Conservation (phyloP, 305 asterid genomes). For the Fraxinus velutina region DNA sequence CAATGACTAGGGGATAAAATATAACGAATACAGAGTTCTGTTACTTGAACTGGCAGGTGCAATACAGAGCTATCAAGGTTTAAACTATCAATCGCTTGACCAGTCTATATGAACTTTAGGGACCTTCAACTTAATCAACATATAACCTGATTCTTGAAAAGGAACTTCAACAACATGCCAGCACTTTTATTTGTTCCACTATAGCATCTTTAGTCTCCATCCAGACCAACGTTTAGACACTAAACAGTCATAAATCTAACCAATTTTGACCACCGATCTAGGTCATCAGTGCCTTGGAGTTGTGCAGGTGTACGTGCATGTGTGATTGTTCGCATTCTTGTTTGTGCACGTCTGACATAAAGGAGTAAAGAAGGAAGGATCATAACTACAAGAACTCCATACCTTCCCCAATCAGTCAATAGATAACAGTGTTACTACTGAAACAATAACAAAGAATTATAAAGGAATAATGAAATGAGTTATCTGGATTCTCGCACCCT, state of each 20-base stretch:
- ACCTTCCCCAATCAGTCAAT: neutral
- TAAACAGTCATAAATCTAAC: neutral
- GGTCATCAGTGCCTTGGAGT: conserved; percentile 1
- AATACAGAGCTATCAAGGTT: neutral
- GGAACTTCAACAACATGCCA: neutral
- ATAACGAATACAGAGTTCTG: neutral
- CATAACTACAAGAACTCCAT: neutral
- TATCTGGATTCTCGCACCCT: neutral
- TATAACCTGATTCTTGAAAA: neutral
- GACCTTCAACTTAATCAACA: neutral
- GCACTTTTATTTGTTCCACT: neutral
- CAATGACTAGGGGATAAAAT: neutral
- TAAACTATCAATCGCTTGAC: neutral
- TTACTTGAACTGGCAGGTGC: neutral
- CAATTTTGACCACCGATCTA: neutral
- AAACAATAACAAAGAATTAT: neutral
- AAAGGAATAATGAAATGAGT: neutral
- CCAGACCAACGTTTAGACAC: neutral
- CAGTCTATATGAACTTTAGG: neutral
- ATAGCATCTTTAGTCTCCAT: conserved; percentile 7
- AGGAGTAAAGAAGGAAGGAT: neutral
- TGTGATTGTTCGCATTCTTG: neutral
- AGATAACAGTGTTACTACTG: neutral
- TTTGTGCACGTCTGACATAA: neutral
- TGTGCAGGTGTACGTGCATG: neutral